These are phyloP conservation scores for Aschersonia sp. DNA, from an alignment of 2,329 filamentous ascomycete species.

Conservation along the genomic window DNA sequence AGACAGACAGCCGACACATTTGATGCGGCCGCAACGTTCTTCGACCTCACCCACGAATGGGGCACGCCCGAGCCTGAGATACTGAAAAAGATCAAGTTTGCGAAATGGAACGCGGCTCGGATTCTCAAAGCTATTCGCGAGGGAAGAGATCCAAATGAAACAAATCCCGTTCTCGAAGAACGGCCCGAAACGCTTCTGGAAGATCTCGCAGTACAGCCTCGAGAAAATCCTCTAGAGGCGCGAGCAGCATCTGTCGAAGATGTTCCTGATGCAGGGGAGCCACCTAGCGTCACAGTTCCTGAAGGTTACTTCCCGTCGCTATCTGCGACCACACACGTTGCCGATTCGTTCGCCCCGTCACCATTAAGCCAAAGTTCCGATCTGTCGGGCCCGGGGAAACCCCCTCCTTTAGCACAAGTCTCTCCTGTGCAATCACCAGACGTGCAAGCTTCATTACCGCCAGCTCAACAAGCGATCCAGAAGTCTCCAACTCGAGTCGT, in stretches of 20 bases:
- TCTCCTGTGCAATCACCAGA: constrained; percentile 6
- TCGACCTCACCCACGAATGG: constrained; percentile 82
- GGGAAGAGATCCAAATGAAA: constrained; percentile 80
- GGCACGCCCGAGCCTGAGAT: constrained; percentile 59
- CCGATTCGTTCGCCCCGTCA: constrained; percentile 18
- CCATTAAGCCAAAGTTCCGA: constrained; percentile 17
- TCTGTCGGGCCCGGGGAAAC: constrained; percentile 7
- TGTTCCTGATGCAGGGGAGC: constrained; percentile 28
- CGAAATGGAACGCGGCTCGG: constrained; percentile 86
- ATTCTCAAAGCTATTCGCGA: constrained; percentile 86
- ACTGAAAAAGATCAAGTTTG: constrained; percentile 81
- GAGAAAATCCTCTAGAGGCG: constrained; percentile 16
- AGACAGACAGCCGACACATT: constrained; percentile 92
- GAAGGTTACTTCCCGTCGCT: constrained; percentile 19
- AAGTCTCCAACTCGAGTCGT: constrained; percentile 10
- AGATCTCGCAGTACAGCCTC: constrained; percentile 48
- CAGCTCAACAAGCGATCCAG: constrained; percentile 13
- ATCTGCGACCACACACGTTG: background rate
- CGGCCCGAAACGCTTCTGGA: constrained; percentile 32
- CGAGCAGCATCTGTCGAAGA: constrained; percentile 38
- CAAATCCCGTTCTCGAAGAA: constrained; percentile 53
- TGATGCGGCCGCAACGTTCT: constrained; percentile 80
- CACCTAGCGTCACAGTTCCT: constrained; percentile 10
- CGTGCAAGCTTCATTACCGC: constrained; percentile 11
- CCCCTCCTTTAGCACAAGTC: constrained; percentile 7